Percentiles rank a stretch among this genome's conserved stretches.
Conservation (phyloP, 2,329 filamentous ascomycete species). For the Magnaporthales sp. region DNA sequence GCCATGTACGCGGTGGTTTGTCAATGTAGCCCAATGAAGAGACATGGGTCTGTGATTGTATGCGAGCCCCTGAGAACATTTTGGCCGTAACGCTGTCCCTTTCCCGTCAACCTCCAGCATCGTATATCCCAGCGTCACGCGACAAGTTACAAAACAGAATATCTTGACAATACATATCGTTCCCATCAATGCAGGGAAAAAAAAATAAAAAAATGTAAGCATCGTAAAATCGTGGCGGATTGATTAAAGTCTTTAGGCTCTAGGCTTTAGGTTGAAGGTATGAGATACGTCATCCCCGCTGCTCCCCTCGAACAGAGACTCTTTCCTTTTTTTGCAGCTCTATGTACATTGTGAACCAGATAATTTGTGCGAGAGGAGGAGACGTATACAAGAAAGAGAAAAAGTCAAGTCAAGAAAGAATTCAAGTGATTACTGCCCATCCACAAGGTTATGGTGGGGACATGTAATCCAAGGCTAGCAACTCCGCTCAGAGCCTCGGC, state of each 20-base stretch:
- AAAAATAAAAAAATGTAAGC: background rate
- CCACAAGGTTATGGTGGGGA: background rate
- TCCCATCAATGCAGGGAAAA: background rate
- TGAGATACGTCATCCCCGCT: constrained; percentile 1
- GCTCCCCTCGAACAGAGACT: background rate
- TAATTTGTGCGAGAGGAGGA: background rate
- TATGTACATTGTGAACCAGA: constrained; percentile 1
- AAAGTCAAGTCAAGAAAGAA: background rate
- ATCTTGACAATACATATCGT: too few relatives aligned
- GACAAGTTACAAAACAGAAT: too few relatives aligned
- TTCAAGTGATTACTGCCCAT: background rate
- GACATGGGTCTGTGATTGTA: background rate
- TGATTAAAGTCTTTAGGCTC: background rate
- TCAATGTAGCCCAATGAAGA: background rate
- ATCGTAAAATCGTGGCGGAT: background rate
- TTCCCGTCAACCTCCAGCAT: too few relatives aligned
- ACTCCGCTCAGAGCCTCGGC: background rate
- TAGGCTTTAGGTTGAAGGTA: background rate
- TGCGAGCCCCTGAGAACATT: background rate
- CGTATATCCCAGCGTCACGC: too few relatives aligned
- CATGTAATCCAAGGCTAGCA: background rate
- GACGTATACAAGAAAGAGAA: background rate
- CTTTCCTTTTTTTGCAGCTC: background rate
- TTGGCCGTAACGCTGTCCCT: too few relatives aligned
- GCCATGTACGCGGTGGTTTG: background rate